Base-by-base conservation (phyloP, 768 basidiomycete species). In the Tulasnella sp. region DNA sequence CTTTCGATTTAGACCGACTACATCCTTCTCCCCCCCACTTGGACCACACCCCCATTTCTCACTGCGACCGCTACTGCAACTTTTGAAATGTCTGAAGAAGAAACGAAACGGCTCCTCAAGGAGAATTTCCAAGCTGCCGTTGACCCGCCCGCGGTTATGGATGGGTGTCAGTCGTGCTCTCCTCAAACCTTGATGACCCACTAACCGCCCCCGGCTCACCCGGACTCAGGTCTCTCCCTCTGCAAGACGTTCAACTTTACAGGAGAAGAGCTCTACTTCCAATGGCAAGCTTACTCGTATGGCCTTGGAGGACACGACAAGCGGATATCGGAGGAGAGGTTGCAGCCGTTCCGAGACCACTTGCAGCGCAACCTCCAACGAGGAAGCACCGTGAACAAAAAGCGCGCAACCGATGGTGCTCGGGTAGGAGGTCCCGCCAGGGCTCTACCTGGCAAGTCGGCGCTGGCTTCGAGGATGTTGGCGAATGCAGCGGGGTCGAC, bases 231-330 rank as follows among this genome's bases (percentile, higher is more conserved):
- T 78, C 80, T 86, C 1, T 83, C 86, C 9, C 86, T 88, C 9
- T 84, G 86, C 72, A 83, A 85, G 2, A 79, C 85, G n/a, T 88
- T 86, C 84, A 83, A 83, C 56, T 83, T 88, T 31, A 75, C 83
- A 3, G 83, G 86, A 12, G 82, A 85, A 36, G 84, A 85, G 44
- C 85, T 88, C 24, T 86, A 83, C 82, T 88, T 84, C 84, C 85
- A 87, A 80, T 88, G 87, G 85, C 86, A 88, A 82, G 86, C 87
- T 4, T 86, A 86, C 80, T 81, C 86, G 52, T 84, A 84, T 34
- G 82, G 76, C 75, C 56, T 31, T 14, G 62, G 62, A 27, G 62
- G 62, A 68, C 1, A 4, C n/a, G 62, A 77, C 58, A 73, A 77
- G 40, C 56, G 44, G 12, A 21, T 68, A 21, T 34, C 48, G 19